Base-by-base conservation (phyloP, 2,329 filamentous ascomycete species). In the Paecilomyces variotii region DNA sequence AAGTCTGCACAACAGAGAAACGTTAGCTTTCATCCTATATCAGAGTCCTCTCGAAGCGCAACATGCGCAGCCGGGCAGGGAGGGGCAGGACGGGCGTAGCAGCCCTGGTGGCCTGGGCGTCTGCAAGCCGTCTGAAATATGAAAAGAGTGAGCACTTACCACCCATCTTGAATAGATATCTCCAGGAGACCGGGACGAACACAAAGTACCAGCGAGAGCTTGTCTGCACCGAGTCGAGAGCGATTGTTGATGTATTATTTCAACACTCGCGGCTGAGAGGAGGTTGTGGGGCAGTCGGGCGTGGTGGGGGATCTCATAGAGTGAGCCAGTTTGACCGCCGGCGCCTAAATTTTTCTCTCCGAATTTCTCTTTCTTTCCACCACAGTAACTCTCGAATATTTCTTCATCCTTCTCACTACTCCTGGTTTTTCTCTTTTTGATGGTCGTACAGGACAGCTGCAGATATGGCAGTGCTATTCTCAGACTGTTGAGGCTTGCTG, bases 121-220 rank as follows among this genome's bases (percentile, higher is more conserved):
- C 39, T 51, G 24, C 55, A 24, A 12, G 39, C 4, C 19, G 14
- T 12, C 27, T 52, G 27, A 28, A 4, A 26, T 3, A 26, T 28
- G 9, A 11, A 24, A 6, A 52, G 49, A 9, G 24, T 6, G 28
- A 28, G 19, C 5, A 72, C 72, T 65, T 67, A 74, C 71, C 66
- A 50, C 69, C 60, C 72, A 74, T 74, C 67, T 68, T 74, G 68
- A 66, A 55, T 56, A 56, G 55, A 59, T 55, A 34, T 26, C 50
- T 26, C 50, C 26, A 30, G 30, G 30, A 55, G 28, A n/a, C 25
- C 11, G 10, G 32, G 26, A 55, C 14, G 35, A 45, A 55, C 25
- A 55, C 28, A 54, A 26, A 28, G 3, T 52, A 28, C 50, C 10
- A 52, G 11, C 14, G 24, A 52, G 19, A 12, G 32, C 54, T 39